Conservation (phyloP, 306 rosid genomes). For the Delonix regia region DNA sequence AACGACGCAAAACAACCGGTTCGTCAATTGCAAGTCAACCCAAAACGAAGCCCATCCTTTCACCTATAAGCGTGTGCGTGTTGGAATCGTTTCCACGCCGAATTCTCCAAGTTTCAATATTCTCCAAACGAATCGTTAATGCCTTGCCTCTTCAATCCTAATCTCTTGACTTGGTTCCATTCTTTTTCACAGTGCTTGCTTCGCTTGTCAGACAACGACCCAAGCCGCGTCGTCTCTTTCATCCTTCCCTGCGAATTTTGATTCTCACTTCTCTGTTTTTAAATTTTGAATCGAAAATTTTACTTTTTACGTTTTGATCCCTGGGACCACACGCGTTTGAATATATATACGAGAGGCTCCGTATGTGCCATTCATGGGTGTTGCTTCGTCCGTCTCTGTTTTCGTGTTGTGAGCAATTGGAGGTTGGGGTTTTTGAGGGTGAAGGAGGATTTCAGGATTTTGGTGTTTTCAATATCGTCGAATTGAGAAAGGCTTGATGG, state of each 20-base stretch:
- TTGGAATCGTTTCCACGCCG: constrained; percentile 26
- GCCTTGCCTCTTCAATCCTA: too few relatives aligned
- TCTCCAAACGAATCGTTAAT: too few relatives aligned
- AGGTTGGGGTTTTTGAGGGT: not conserved
- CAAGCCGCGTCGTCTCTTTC: not conserved
- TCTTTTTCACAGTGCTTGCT: too few relatives aligned
- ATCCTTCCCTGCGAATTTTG: not conserved
- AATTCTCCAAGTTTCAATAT: too few relatives aligned
- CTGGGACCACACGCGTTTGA: constrained; percentile 1
- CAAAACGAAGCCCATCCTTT: not conserved
- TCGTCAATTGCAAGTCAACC: not conserved
- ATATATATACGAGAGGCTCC: not conserved
- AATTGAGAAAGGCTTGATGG: constrained; percentile 40
- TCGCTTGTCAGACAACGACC: too few relatives aligned
- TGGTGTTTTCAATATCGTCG: not conserved
- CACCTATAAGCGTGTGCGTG: constrained; percentile 37
- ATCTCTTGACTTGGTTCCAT: too few relatives aligned
- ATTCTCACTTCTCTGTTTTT: not conserved
- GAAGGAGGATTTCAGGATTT: not conserved
- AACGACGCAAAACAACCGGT: too few relatives aligned
- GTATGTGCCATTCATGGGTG: not conserved
- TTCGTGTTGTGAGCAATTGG: not conserved
- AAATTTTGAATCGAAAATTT: not conserved
- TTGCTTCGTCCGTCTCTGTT: not conserved
- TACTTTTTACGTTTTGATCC: not conserved